Evolutionary conservation across 2,329 filamentous ascomycete species (phyloP), one percentile per base, ranked within the genome.

Genomic region (Colletotrichum eremochloae): DNA sequence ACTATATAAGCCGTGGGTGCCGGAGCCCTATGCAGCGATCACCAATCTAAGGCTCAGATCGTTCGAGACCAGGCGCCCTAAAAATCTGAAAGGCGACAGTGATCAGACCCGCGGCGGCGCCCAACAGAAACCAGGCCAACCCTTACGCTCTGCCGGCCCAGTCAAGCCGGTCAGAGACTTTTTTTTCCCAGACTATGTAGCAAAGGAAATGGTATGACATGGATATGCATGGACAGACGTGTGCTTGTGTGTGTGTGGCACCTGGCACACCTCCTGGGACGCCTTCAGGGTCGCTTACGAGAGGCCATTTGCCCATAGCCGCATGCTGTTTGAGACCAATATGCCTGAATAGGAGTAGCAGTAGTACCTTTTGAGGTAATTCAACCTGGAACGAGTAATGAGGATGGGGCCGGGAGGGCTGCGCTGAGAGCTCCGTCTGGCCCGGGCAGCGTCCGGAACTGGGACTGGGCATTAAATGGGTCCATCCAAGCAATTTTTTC

Each of bases 381-480:
- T 48, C 60, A n/a, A 42, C 53, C 67, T 65, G 64, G 55, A 70
- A 72, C 61, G 70, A 72, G 70, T 72, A 72, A 72, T 70, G 70
- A 62, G 24, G 33, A 70, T 72, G 70, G 70, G 67, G 52, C 70
- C 70, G 55, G 60, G 60, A 56, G 70, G 66, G 31, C 24, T 64
- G 67, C 60, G 66, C 70, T 61, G 55, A 31, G 66, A 72, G 70
- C 70, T 72, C 70, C 70, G 70, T 70, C 66, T 72, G 70, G 70
- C 61, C 70, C 70, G 70, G 66, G 68, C 67, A 62, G 66, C 48
- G 55, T 63, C 66, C 70, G 70, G 70, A 36, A 72, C 70, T 64
- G 53, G 70, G 42, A 72, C 70, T 69, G 60, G 70, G 70, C 70
- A 70, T 72, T 70, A 70, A 72, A 65, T 69, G 70, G 70, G 70